Conservation (phyloP, 345 rosid genomes). For the Cochlearia excelsa region DNA sequence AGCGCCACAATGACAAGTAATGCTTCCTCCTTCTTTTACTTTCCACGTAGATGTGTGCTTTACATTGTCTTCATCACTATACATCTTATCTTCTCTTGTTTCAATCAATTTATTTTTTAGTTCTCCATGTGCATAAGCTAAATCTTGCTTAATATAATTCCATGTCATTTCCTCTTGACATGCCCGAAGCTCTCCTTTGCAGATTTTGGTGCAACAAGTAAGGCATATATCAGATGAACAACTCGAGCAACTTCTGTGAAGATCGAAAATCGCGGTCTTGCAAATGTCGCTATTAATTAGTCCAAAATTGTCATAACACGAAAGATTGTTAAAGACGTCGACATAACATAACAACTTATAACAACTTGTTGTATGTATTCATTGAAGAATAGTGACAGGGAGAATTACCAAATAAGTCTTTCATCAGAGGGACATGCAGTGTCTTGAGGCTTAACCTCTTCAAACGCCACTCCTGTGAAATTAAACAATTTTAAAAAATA, state of each 20-base stretch:
- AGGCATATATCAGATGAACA: slow-evolving; percentile 58
- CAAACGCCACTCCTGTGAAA: slow-evolving; percentile 24
- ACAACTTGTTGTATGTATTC: background rate
- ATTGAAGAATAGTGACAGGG: background rate
- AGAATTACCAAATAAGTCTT: slow-evolving; percentile 52
- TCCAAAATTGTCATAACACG: slow-evolving; percentile 6
- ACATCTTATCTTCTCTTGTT: too few relatives aligned
- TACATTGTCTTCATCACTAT: too few relatives aligned
- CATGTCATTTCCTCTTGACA: slow-evolving; percentile 33
- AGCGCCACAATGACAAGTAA: slow-evolving; percentile 55
- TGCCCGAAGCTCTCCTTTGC: slow-evolving; percentile 43
- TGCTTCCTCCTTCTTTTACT: slow-evolving; percentile 48
- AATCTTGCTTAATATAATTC: slow-evolving; percentile 31
- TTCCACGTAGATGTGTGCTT: slow-evolving; percentile 42
- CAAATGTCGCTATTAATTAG: slow-evolving; percentile 49
- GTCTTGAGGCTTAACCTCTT: slow-evolving; percentile 15
- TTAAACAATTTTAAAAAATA: background rate
- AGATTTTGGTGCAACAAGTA: slow-evolving; percentile 55
- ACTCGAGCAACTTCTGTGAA: slow-evolving; percentile 49
- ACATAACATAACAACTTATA: too few relatives aligned
- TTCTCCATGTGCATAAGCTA: slow-evolving; percentile 46
- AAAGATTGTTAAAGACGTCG: background rate
- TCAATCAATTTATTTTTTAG: background rate
- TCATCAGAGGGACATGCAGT: slow-evolving; percentile 26
- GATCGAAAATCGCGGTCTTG: slow-evolving; percentile 56